Conservation (phyloP, 2,329 filamentous ascomycete species). For the Microsporum audouinii region DNA sequence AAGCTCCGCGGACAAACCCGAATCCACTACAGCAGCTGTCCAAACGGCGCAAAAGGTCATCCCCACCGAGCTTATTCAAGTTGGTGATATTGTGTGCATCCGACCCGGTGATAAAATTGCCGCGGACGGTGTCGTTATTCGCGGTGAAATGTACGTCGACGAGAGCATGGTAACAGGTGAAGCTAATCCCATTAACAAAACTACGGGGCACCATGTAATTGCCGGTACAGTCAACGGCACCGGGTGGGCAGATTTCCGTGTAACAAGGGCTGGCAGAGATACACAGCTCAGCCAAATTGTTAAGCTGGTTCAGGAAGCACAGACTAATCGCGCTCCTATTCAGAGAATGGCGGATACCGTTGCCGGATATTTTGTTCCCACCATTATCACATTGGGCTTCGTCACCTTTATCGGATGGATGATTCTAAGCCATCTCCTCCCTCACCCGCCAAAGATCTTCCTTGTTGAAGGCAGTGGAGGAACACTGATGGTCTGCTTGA, state of each 20-base stretch:
- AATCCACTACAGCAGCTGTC: conserved; percentile 11
- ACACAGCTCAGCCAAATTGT: conserved; percentile 98
- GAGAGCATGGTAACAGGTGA: conserved; percentile 99
- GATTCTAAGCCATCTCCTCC: conserved; percentile 76
- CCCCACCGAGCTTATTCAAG: conserved; percentile 85
- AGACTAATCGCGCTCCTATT: conserved; percentile 87
- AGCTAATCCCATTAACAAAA: conserved; percentile 88
- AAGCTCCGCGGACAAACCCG: conserved; percentile 11
- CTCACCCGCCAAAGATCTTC: conserved; percentile 82
- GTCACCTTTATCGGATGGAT: conserved; percentile 87
- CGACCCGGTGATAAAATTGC: conserved; percentile 94
- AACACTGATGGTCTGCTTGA: conserved; percentile 89
- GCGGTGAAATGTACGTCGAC: conserved; percentile 85
- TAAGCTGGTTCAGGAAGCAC: conserved; percentile 92
- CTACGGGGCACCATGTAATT: conserved; percentile 65
- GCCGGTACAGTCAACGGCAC: conserved; percentile 93
- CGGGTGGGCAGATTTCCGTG: conserved; percentile 80
- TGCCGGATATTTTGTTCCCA: conserved; percentile 86
- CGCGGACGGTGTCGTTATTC: conserved; percentile 75
- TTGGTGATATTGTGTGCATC: conserved; percentile 85
- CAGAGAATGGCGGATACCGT: conserved; percentile 84
- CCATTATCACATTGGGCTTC: conserved; percentile 73
- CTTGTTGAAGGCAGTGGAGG: conserved; percentile 68
- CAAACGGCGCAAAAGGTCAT: conserved; percentile 72
- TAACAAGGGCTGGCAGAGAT: conserved; percentile 83